A percentile compares a stretch with the other conserved stretches of the same genome.
These are phyloP conservation scores for Aphanomyces invadans DNA, from an alignment of 352 stramenopile genomes.

Conservation along the genomic window DNA sequence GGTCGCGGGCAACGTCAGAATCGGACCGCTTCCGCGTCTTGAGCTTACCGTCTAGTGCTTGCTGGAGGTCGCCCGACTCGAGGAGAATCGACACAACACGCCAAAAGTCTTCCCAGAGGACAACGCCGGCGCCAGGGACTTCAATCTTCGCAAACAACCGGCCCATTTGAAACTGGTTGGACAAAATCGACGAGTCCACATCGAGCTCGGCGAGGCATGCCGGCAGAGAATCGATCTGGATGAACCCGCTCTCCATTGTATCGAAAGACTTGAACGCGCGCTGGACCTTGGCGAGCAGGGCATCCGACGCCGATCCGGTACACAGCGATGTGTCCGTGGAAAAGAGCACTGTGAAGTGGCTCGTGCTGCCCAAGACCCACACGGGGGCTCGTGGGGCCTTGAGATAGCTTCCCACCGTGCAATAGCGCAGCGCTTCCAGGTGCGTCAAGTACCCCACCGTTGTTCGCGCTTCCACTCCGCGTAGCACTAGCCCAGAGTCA, in stretches of 20 bases:
- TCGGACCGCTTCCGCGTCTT: slow-evolving; percentile 43
- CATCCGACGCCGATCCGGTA: slow-evolving; percentile 56
- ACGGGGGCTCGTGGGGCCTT: slow-evolving; percentile 83
- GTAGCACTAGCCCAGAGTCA: slow-evolving; percentile 62
- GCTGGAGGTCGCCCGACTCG: slow-evolving; percentile 58
- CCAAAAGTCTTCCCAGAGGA: slow-evolving; percentile 92
- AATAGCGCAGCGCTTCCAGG: slow-evolving; percentile 86
- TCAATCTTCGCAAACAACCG: slow-evolving; percentile 47
- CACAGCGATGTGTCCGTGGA: slow-evolving; percentile 44
- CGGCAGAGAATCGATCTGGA: slow-evolving; percentile 49
- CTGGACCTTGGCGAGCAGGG: slow-evolving; percentile 78
- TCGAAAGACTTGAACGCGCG: slow-evolving; percentile 86
- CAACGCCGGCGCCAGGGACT: slow-evolving; percentile 69
- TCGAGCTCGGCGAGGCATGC: slow-evolving; percentile 63
- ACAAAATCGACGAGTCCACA: slow-evolving; percentile 40
- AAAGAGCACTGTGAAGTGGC: slow-evolving; percentile 89
- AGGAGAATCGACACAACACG: slow-evolving; percentile 70
- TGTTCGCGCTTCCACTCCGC: slow-evolving; percentile 43
- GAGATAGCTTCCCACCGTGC: slow-evolving; percentile 85
- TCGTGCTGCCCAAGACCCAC: slow-evolving; percentile 86
- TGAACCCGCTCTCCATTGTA: slow-evolving; percentile 82
- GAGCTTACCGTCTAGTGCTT: slow-evolving; percentile 50
- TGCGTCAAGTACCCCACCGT: slow-evolving; percentile 84
- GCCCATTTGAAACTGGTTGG: slow-evolving; percentile 60
- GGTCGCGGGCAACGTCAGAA: slow-evolving; percentile 55